These are phyloP conservation scores for Debaryomyces hansenii DNA, from an alignment of 805 yeast species.

Conservation along the genomic window DNA sequence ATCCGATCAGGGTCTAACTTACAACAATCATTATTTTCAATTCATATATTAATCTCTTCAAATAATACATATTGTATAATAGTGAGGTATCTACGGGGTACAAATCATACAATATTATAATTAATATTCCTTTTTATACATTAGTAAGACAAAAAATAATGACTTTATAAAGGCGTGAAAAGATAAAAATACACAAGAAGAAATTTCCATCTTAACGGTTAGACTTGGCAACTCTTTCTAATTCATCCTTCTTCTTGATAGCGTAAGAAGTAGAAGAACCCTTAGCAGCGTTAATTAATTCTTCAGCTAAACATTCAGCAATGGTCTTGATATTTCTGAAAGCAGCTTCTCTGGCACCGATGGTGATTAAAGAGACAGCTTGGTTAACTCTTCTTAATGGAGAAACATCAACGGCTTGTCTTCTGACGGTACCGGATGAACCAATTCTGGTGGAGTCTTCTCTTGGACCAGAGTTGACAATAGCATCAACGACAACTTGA, in stretches of 20 bases:
- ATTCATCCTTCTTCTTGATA: conserved; percentile 99
- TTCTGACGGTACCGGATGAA: conserved; percentile 99
- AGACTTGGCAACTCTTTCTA: conserved; percentile 99
- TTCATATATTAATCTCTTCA: not conserved
- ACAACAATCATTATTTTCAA: not conserved
- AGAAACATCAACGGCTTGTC: conserved; percentile 99
- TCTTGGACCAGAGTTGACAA: conserved; percentile 99
- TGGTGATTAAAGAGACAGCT: conserved; percentile 95
- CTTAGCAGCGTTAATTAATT: conserved; percentile 99
- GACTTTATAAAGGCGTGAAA: conserved; percentile 13
- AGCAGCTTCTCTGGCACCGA: conserved; percentile 99
- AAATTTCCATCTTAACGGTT: conserved; percentile 79
- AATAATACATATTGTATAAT: not conserved
- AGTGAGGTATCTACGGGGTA: not conserved
- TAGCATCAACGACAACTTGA: conserved; percentile 98
- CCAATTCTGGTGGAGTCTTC: conserved; percentile 99
- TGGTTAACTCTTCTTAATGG: conserved; percentile 99
- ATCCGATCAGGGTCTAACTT: conserved; percentile 21
- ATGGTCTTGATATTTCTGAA: conserved; percentile 99
- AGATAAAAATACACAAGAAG: conserved; percentile 26
- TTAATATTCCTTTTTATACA: conserved; percentile 11
- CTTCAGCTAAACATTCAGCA: conserved; percentile 99
- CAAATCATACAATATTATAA: not conserved
- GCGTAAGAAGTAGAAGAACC: conserved; percentile 99
- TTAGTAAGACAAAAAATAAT: conserved; percentile 14